Evolutionary conservation across 345 rosid genomes (phyloP).

Genomic region (Pseudoturritis turrita): DNA sequence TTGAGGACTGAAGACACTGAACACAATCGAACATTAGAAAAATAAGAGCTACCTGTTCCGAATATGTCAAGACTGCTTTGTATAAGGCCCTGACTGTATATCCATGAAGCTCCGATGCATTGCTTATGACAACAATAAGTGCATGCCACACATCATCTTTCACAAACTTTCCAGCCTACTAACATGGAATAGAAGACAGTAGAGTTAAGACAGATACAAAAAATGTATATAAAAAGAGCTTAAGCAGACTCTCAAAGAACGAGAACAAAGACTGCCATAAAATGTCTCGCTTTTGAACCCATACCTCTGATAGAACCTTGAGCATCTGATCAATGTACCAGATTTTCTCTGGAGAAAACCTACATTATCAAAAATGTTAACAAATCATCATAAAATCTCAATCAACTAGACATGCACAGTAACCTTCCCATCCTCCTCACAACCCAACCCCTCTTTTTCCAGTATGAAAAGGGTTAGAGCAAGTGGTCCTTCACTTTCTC

Average conservation of each 20-base stretch:
- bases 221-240: neutral
- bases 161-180: constrained; percentile 97
- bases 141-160: constrained; percentile 99
- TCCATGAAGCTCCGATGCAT: constrained; percentile 95
- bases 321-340: constrained; percentile 99
- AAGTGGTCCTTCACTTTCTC: constrained; percentile 4
- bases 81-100: constrained; percentile 84
- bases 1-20: neutral
- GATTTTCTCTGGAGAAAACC: constrained; percentile 94
- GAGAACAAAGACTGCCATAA: neutral
- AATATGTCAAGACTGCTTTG: constrained; percentile 66
- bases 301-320: constrained; percentile 97
- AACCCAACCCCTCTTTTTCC: neutral
- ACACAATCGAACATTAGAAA: constrained; percentile 14
- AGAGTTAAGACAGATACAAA: constrained; percentile 20
- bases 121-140: constrained; percentile 89
- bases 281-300: constrained; percentile 20
- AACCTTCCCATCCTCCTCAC: neutral
- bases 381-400: constrained; percentile 10
- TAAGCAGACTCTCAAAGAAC: constrained; percentile 1
- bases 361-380: constrained; percentile 37
- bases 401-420: neutral
- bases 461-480: neutral
- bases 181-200: constrained; percentile 37
- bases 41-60: constrained; percentile 70